Percentiles rank a stretch among this genome's conserved stretches.
Conservation (phyloP, 768 basidiomycete species). For the Boletus huronensis region DNA sequence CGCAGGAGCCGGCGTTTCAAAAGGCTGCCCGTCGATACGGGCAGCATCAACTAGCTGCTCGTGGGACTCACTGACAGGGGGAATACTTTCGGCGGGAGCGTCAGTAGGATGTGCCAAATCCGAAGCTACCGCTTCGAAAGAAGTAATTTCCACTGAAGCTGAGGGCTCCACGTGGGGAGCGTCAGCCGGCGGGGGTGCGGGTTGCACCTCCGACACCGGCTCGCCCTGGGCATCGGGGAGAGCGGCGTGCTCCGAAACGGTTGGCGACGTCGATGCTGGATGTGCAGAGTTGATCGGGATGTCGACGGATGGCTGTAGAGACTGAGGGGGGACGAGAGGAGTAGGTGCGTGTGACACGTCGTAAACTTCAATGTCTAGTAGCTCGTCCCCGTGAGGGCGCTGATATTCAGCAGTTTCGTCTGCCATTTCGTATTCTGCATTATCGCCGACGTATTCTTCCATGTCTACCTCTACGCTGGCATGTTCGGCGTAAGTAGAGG, state of each 20-base stretch:
- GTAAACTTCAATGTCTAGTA: conserved; percentile 40
- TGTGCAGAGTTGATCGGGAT: conserved; percentile 17
- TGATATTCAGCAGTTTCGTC: conserved; percentile 32
- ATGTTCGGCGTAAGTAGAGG: conserved; percentile 29
- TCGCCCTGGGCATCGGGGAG: conserved; percentile 4
- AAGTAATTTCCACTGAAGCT: conserved; percentile 5
- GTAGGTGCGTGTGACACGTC: conserved; percentile 36
- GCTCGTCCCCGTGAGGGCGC: conserved; percentile 24
- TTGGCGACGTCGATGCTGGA: not conserved
- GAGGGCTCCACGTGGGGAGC: conserved; percentile 14
- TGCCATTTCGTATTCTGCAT: conserved; percentile 47
- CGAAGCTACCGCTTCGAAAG: conserved; percentile 3
- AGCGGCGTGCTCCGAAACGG: conserved; percentile 6
- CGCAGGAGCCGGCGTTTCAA: conserved; percentile 3
- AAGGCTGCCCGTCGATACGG: conserved; percentile 1
- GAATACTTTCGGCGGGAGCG: not conserved
- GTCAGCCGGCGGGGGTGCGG: conserved; percentile 11
- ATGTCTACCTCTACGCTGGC: conserved; percentile 62
- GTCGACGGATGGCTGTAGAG: conserved; percentile 15
- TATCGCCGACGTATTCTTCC: conserved; percentile 49
- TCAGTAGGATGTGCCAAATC: conserved; percentile 10
- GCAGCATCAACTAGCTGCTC: conserved; percentile 10
- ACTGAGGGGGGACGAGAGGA: conserved; percentile 19
- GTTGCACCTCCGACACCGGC: conserved; percentile 10
- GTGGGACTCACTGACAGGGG: conserved; percentile 21